Conservation (phyloP, 2,329 filamentous ascomycete species). For the Fusarium continuum region DNA sequence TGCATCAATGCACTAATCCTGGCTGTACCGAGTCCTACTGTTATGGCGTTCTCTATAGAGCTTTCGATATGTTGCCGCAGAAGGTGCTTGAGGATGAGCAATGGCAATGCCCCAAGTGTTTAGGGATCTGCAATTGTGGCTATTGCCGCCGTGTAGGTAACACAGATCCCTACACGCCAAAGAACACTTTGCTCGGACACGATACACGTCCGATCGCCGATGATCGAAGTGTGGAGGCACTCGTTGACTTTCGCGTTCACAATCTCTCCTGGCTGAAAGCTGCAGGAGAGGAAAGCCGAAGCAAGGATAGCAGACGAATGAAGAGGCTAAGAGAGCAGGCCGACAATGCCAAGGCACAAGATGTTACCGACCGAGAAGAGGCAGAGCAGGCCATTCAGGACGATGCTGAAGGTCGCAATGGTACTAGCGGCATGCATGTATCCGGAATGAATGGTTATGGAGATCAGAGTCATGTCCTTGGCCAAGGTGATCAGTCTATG, state of each 20-base stretch:
- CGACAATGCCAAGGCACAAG: conserved; percentile 65
- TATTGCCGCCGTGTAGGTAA: conserved; percentile 72
- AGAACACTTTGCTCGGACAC: conserved; percentile 86
- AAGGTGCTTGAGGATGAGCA: conserved; percentile 79
- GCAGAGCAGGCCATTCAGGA: conserved; percentile 36
- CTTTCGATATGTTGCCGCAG: conserved; percentile 89
- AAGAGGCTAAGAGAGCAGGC: conserved; percentile 64
- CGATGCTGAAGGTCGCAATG: conserved; percentile 7
- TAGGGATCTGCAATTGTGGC: conserved; percentile 86
- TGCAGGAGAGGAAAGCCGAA: conserved; percentile 65
- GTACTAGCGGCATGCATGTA: conserved; percentile 1
- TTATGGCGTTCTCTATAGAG: conserved; percentile 91
- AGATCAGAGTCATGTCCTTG: conserved; percentile 48
- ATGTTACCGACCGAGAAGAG: conserved; percentile 48
- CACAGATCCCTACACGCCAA: conserved; percentile 85
- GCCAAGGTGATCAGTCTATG: conserved; percentile 22
- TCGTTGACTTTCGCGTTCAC: conserved; percentile 90
- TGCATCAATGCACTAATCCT: conserved; percentile 77
- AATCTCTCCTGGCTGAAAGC: conserved; percentile 84
- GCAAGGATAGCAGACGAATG: conserved; percentile 66
- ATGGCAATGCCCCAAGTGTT: conserved; percentile 91
- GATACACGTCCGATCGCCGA: conserved; percentile 92
- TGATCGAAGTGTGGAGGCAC: conserved; percentile 85
- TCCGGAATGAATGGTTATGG: conserved; percentile 42
- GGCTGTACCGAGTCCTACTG: conserved; percentile 83